These are phyloP conservation scores for Cryphonectria radicalis DNA, from an alignment of 2,329 filamentous ascomycete species.

Conservation along the genomic window DNA sequence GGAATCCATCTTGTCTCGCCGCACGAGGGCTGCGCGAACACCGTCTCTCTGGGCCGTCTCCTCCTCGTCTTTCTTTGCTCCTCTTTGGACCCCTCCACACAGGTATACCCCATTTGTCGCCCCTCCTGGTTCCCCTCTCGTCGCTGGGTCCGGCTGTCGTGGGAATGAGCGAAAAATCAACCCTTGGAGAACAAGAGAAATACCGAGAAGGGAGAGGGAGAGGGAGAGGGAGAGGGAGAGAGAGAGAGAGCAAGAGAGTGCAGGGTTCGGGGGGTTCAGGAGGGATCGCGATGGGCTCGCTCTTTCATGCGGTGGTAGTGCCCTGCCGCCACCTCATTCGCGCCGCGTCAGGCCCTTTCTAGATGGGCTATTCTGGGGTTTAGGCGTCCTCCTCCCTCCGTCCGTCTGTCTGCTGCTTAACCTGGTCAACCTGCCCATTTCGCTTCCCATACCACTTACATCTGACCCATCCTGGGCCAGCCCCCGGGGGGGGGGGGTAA, in stretches of 20 bases:
- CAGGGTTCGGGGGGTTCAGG: background rate
- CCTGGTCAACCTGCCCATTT: conserved; percentile 12
- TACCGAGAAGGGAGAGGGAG: background rate
- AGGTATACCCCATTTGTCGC: background rate
- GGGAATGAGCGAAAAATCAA: background rate
- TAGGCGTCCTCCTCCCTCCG: background rate
- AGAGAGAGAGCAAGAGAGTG: background rate
- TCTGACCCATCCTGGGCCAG: conserved; percentile 12
- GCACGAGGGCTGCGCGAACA: background rate
- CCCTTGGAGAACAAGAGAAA: background rate
- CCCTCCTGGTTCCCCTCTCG: background rate
- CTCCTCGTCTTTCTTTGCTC: too few relatives aligned
- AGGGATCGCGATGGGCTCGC: background rate
- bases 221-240: too few relatives aligned
- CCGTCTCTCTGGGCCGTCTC: background rate
- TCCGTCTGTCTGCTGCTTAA: background rate
- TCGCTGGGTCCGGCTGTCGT: background rate
- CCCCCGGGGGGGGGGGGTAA: conserved; percentile 17
- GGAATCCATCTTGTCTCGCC: too few relatives aligned
- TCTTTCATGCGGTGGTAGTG: background rate
- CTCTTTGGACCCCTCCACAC: too few relatives aligned
- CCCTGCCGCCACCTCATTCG: conserved; percentile 13
- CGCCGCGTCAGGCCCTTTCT: conserved; percentile 11
- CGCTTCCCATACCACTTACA: conserved; percentile 15
- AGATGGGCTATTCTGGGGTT: background rate